Conservation (phyloP, 805 yeast genomes). For the Yamadazyma phyllophila region DNA sequence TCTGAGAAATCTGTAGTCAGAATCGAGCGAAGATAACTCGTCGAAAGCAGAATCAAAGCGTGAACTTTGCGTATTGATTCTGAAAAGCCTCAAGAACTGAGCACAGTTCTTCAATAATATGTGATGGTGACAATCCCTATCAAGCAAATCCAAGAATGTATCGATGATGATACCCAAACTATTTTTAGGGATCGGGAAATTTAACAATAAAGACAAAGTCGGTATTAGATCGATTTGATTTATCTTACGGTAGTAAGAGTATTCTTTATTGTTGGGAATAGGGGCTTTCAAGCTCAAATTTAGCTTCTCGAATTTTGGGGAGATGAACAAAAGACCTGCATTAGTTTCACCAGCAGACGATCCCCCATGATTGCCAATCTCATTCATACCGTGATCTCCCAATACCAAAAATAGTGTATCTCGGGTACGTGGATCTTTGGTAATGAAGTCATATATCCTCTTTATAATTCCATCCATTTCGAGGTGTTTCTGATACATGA, state of each 20-base stretch:
- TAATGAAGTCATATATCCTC: constrained; percentile 40
- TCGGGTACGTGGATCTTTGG: constrained; percentile 17
- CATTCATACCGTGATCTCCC: constrained; percentile 98
- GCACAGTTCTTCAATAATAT: constrained; percentile 54
- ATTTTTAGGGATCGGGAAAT: constrained; percentile 68
- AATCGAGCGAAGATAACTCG: constrained; percentile 6
- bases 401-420: constrained; percentile 66
- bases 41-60: constrained; percentile 9
- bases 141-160: constrained; percentile 55
- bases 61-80: constrained; percentile 24
- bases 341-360: constrained; percentile 90
- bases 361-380: constrained; percentile 95
- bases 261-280: constrained; percentile 39
- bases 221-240: constrained; percentile 77
- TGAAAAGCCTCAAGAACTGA: constrained; percentile 49
- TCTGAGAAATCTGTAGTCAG: constrained; percentile 33
- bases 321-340: constrained; percentile 70
- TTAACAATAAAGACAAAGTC: constrained; percentile 57
- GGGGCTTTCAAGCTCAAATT: constrained; percentile 34
- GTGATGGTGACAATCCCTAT: constrained; percentile 26
- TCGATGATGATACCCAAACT: constrained; percentile 70
- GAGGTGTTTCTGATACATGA: constrained; percentile 76
- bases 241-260: constrained; percentile 49
- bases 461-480: constrained; percentile 80
- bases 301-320: constrained; percentile 51